Evolutionary conservation across 805 yeast genomes (phyloP).

Genomic region (Teunomyces kruisii): DNA sequence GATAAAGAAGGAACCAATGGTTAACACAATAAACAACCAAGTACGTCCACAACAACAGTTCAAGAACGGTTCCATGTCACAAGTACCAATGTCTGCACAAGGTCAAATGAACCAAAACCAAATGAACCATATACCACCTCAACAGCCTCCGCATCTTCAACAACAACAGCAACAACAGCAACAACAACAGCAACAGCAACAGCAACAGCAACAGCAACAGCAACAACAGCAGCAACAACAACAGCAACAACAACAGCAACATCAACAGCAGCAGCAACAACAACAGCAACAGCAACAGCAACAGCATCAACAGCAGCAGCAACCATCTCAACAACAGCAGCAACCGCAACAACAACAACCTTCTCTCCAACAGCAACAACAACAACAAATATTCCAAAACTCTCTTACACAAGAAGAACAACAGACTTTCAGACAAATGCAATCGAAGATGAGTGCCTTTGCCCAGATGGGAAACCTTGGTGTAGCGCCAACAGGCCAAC

Average conservation of each 20-base stretch:
- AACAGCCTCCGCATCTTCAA: no score
- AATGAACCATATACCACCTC: neutral
- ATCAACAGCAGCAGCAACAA: slow-evolving; percentile 19
- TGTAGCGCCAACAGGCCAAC: slow-evolving; percentile 41
- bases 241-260: slow-evolving; percentile 13
- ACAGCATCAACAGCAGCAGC: slow-evolving; percentile 13
- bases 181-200: slow-evolving; percentile 24
- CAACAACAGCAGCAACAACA: slow-evolving; percentile 7
- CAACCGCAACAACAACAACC: slow-evolving; percentile 4
- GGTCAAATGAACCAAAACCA: neutral
- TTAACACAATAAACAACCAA: neutral
- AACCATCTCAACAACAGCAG: slow-evolving; percentile 1
- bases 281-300: slow-evolving; percentile 19
- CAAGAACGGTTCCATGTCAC: slow-evolving; percentile 1
- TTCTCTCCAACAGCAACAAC: slow-evolving; percentile 36
- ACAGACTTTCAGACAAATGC: slow-evolving; percentile 40
- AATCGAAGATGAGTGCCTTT: slow-evolving; percentile 38
- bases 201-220: slow-evolving; percentile 8
- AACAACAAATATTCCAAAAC: slow-evolving; percentile 45
- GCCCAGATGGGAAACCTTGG: slow-evolving; percentile 45
- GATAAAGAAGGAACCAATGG: neutral
- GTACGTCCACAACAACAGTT: slow-evolving; percentile 1
- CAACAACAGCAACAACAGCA: no score
- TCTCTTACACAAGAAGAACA: slow-evolving; percentile 43
- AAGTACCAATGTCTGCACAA: neutral